phyloP scores from a whole-genome alignment of 148 eudicot species.

The Cornus suecica region DNA sequence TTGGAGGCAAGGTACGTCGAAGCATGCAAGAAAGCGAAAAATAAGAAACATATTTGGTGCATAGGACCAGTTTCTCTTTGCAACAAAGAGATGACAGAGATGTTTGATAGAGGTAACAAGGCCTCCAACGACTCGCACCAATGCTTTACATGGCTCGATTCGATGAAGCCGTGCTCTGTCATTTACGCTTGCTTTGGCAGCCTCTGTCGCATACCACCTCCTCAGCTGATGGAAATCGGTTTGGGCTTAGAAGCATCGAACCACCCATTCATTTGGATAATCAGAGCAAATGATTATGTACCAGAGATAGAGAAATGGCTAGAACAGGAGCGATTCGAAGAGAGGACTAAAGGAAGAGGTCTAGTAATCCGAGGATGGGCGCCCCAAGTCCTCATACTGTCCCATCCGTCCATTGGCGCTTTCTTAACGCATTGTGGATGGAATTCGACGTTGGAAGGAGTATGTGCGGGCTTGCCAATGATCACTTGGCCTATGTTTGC shows the following conservation, averaged over 20 bases:
- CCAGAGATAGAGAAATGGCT: conserved; percentile 20
- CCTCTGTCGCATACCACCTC: conserved; percentile 13
- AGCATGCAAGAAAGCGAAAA: neutral
- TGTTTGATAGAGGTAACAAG: conserved; percentile 17
- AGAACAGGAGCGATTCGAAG: conserved; percentile 20
- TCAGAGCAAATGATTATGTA: conserved; percentile 10
- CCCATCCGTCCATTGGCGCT: conserved; percentile 31
- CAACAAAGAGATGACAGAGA: conserved; percentile 15
- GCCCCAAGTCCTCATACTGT: conserved; percentile 33
- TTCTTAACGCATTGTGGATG: conserved; percentile 41
- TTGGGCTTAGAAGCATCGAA: conserved; percentile 27
- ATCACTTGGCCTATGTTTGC: conserved; percentile 41
- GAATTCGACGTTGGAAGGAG: conserved; percentile 33
- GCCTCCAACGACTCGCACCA: conserved; percentile 11
- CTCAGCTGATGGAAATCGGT: conserved; percentile 25
- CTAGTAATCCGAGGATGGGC: conserved; percentile 37
- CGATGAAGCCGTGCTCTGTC: conserved; percentile 21
- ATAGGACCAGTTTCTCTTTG: conserved; percentile 29
- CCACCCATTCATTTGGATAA: conserved; percentile 25
- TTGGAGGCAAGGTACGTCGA: conserved; percentile 27
- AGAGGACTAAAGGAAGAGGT: conserved; percentile 20
- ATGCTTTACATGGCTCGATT: conserved; percentile 28
- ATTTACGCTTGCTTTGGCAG: conserved; percentile 37
- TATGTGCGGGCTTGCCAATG: conserved; percentile 30
- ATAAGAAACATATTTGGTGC: conserved; percentile 16